Conservation (phyloP, 345 rosid genomes). For the Rhodamnia rubescens region DNA sequence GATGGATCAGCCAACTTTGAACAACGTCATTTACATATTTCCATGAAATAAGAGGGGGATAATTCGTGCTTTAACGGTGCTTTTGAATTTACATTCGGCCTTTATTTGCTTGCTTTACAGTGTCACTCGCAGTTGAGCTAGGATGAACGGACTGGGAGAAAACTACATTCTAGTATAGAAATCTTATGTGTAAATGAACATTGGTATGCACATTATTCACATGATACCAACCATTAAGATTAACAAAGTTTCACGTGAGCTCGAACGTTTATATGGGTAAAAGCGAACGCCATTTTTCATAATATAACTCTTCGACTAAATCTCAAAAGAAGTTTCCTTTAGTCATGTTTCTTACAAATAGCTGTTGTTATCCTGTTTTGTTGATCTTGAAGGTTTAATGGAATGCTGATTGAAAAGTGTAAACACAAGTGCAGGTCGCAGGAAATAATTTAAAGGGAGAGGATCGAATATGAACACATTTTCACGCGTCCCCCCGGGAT, state of each 20-base stretch:
- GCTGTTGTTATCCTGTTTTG: not conserved
- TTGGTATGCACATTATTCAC: not conserved
- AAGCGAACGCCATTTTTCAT: not conserved
- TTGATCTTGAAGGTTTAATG: not conserved
- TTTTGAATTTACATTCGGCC: not conserved
- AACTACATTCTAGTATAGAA: not conserved
- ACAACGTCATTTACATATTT: not conserved
- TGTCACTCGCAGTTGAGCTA: not conserved
- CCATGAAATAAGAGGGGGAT: not conserved
- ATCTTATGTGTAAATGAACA: not conserved
- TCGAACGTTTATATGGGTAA: not conserved
- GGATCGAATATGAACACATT: slow-evolving; percentile 29
- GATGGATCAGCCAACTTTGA: not conserved
- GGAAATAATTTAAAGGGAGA: not conserved
- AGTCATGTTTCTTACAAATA: not conserved
- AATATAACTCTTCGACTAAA: not conserved
- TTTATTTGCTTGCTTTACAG: not conserved
- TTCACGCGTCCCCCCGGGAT: slow-evolving; percentile 60
- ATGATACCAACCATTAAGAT: not conserved
- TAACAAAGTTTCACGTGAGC: not conserved
- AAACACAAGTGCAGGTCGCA: slow-evolving; percentile 1
- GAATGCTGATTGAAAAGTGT: not conserved
- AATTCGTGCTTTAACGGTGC: not conserved
- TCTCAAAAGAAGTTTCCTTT: not conserved
- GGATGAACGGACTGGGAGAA: not conserved